Percentiles rank a stretch among this genome's conserved stretches.
phyloP scores from a whole-genome alignment of 345 rosid genomes.

The Combretum micranthum region DNA sequence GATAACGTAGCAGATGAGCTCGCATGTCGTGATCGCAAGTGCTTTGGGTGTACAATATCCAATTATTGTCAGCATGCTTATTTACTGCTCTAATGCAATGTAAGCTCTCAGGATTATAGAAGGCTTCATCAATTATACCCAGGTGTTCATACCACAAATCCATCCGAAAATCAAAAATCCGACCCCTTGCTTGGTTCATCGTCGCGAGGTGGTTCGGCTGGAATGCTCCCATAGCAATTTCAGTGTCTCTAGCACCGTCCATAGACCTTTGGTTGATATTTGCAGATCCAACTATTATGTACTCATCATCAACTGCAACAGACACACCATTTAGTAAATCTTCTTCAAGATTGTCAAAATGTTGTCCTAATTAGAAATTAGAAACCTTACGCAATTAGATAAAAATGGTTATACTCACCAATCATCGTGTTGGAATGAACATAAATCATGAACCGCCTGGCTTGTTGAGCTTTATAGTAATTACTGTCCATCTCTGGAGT shows the following conservation, averaged over 20 bases:
- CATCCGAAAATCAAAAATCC: conserved; percentile 47
- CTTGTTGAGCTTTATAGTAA: conserved; percentile 4
- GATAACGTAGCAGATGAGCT: conserved; percentile 52
- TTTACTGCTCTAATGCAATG: conserved; percentile 30
- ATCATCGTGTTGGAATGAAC: conserved; percentile 8
- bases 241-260: conserved; percentile 77
- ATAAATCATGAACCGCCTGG: conserved; percentile 8
- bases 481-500: not conserved
- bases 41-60: conserved; percentile 33
- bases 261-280: conserved; percentile 82
- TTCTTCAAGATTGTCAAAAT: too few species aligned
- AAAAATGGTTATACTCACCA: not conserved
- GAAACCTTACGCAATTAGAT: too few species aligned
- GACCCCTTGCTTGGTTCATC: conserved; percentile 28
- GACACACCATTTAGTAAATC: too few species aligned
- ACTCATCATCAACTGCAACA: conserved; percentile 73
- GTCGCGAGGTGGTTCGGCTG: conserved; percentile 49
- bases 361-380: too few species aligned
- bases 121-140: conserved; percentile 7
- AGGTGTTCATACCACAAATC: conserved; percentile 62
- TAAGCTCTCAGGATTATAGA: conserved; percentile 31
- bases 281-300: conserved; percentile 77
- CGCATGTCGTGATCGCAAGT: conserved; percentile 22
- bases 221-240: conserved; percentile 80
- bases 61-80: conserved; percentile 25